Conservation (phyloP, 495 filamentous ascomycete genomes). For the Emericellopsis terricola region DNA sequence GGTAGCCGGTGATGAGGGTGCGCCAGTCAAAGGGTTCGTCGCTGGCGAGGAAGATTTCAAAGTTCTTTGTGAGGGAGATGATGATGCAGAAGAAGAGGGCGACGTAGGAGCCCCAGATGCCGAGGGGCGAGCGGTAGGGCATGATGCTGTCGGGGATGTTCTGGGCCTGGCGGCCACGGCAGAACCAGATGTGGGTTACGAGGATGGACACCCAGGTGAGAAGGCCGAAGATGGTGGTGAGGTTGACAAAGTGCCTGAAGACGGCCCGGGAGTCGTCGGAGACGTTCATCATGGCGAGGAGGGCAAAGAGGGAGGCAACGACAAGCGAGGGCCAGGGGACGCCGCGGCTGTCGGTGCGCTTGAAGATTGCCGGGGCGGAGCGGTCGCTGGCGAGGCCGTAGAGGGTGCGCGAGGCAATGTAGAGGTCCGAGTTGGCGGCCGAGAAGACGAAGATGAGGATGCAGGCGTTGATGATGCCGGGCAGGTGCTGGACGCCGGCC, state of each 20-base stretch:
- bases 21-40: conserved; percentile 42
- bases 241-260: conserved; percentile 73
- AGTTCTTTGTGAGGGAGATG: conserved; percentile 64
- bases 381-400: conserved; percentile 62
- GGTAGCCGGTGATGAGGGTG: conserved; percentile 67
- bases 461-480: conserved; percentile 59
- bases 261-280: conserved; percentile 40
- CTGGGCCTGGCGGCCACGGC: conserved; percentile 56
- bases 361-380: conserved; percentile 56
- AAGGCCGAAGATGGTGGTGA: conserved; percentile 64
- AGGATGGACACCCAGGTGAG: conserved; percentile 76
- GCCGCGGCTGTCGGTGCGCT: conserved; percentile 51
- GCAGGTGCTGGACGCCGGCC: conserved; percentile 46
- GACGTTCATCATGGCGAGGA: conserved; percentile 68
- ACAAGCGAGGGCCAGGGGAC: conserved; percentile 56
- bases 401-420: conserved; percentile 69
- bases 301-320: conserved; percentile 39
- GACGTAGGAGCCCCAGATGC: conserved; percentile 43
- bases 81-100: conserved; percentile 52
- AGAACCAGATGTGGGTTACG: conserved; percentile 65
- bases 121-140: conserved; percentile 58
- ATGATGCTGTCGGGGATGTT: conserved; percentile 42
- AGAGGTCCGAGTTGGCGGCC: conserved; percentile 61
- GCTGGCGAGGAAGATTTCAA: conserved; percentile 43
- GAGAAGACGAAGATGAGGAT: conserved; percentile 69